Conservation (phyloP, 495 filamentous ascomycete species). For the Xylaria grammica region DNA sequence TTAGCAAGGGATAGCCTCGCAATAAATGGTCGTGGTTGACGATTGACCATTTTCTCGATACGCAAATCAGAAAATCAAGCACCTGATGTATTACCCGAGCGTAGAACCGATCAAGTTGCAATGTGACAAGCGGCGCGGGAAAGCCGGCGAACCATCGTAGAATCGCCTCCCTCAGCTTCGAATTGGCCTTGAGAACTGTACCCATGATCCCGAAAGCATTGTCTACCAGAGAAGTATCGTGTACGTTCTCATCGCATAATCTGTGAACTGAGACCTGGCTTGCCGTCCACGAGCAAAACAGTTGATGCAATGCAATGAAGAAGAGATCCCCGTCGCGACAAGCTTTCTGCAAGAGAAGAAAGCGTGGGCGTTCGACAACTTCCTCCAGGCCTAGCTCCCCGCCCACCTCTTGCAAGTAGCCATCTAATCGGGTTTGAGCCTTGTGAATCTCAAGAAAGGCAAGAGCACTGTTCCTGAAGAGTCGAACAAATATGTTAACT, state of each 20-base stretch:
- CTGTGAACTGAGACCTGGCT: constrained; percentile 21
- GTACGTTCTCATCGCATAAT: constrained; percentile 19
- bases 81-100: constrained; percentile 29
- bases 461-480: constrained; percentile 14
- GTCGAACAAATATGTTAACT: neutral
- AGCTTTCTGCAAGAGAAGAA: constrained; percentile 62
- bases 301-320: constrained; percentile 71
- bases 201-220: constrained; percentile 46
- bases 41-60: constrained; percentile 36
- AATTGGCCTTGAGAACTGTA: constrained; percentile 46
- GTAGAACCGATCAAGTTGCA: constrained; percentile 31
- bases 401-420: constrained; percentile 12
- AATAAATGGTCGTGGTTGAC: constrained; percentile 21
- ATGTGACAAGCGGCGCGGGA: constrained; percentile 44
- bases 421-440: constrained; percentile 7
- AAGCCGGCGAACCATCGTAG: constrained; percentile 60
- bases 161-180: constrained; percentile 39
- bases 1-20: constrained; percentile 60
- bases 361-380: constrained; percentile 55
- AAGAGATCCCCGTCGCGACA: constrained; percentile 60
- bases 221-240: constrained; percentile 31
- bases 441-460: constrained; percentile 21
- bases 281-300: constrained; percentile 62
- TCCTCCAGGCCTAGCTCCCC: constrained; percentile 19
- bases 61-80: constrained; percentile 40